Evolutionary conservation across 495 filamentous ascomycete species (phyloP).

Genomic region (Hypoxylon cercidicola): DNA sequence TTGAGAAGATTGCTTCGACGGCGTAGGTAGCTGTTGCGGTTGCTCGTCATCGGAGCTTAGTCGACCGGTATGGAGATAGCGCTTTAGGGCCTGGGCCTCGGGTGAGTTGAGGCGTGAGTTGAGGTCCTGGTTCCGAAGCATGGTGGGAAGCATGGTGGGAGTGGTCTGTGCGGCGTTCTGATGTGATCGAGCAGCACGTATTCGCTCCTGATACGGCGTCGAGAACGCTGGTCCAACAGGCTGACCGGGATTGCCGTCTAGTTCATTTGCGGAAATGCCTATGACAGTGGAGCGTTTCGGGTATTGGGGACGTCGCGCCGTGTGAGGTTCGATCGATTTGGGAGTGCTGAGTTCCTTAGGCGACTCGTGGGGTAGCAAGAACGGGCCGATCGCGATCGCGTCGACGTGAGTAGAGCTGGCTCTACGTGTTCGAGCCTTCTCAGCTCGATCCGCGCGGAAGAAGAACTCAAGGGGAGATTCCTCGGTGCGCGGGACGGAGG

Average conservation of each 20-base stretch:
- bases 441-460: slow-evolving; percentile 84
- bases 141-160: too few species aligned
- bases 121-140: slow-evolving; percentile 15
- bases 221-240: slow-evolving; percentile 73
- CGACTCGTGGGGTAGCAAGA: slow-evolving; percentile 47
- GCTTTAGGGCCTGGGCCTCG: slow-evolving; percentile 53
- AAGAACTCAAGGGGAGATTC: slow-evolving; percentile 88
- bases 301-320: slow-evolving; percentile 42
- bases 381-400: slow-evolving; percentile 41
- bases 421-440: slow-evolving; percentile 69
- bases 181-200: slow-evolving; percentile 62
- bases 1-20: slow-evolving; percentile 7
- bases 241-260: slow-evolving; percentile 65
- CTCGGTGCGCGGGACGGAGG: slow-evolving; percentile 50
- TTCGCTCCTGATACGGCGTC: slow-evolving; percentile 72
- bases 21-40: not conserved
- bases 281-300: slow-evolving; percentile 52
- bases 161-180: slow-evolving; percentile 38
- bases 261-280: slow-evolving; percentile 73
- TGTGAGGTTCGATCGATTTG: slow-evolving; percentile 32
- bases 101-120: slow-evolving; percentile 39
- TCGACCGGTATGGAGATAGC: slow-evolving; percentile 51
- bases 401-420: slow-evolving; percentile 55
- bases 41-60: slow-evolving; percentile 10
- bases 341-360: slow-evolving; percentile 52